A percentile compares a stretch with the other conserved stretches of the same genome.
Evolutionary conservation across 257 asterid genomes (phyloP).

Genomic region (Solanum paucissectum): DNA sequence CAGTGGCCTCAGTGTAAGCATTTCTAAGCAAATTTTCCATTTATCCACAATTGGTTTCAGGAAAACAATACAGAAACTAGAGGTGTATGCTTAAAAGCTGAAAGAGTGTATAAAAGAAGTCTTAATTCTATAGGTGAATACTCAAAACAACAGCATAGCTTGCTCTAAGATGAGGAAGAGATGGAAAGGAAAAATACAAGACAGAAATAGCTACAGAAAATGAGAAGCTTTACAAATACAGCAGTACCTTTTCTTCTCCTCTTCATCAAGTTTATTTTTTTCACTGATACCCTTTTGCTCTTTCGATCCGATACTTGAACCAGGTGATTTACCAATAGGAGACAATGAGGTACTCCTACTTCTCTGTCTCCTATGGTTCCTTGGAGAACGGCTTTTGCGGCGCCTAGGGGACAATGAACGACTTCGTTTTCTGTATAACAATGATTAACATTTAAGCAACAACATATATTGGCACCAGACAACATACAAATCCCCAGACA

Average conservation of each 20-base stretch:
- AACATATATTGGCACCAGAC: slow-evolving; percentile 13
- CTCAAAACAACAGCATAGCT: background rate
- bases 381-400: slow-evolving; percentile 70
- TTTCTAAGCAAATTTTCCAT: background rate
- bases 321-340: slow-evolving; percentile 48
- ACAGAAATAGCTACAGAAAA: background rate
- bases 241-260: slow-evolving; percentile 83
- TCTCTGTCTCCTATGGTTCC: slow-evolving; percentile 44
- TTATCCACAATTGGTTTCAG: background rate
- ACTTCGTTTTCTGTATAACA: slow-evolving; percentile 73
- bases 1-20: background rate
- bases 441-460: slow-evolving; percentile 38
- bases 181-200: background rate
- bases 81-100: background rate
- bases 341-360: slow-evolving; percentile 46
- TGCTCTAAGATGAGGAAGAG: background rate
- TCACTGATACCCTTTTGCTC: slow-evolving; percentile 65
- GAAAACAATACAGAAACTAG: background rate
- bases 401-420: slow-evolving; percentile 61
- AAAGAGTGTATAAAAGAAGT: background rate
- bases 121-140: background rate
- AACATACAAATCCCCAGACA: slow-evolving; percentile 19
- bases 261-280: slow-evolving; percentile 59
- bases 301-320: slow-evolving; percentile 31
- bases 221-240: background rate